phyloP scores from a whole-genome alignment of 2,329 filamentous ascomycete genomes.

The Zymoseptoria crescenta region DNA sequence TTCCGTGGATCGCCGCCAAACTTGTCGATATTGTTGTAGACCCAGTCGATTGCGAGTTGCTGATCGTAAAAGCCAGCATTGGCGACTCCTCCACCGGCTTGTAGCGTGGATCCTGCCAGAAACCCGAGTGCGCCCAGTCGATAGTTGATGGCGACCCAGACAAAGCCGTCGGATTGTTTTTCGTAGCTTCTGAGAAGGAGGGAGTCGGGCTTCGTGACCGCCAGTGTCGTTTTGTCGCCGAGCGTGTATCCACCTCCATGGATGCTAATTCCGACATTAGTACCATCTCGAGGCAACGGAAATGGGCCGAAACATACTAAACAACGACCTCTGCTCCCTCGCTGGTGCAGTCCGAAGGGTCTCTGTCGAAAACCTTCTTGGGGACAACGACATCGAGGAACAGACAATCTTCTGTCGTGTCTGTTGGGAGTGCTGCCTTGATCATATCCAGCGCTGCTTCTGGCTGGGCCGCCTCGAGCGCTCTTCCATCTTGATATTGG shows the following conservation, averaged over 20 bases:
- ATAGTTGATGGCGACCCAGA: conserved; percentile 44
- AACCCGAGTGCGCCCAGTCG: conserved; percentile 44
- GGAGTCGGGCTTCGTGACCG: conserved; percentile 1
- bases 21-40: conserved; percentile 33
- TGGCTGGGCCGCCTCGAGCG: conserved; percentile 18
- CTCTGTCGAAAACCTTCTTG: conserved; percentile 27
- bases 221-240: conserved; percentile 5
- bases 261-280: conserved; percentile 3
- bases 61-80: conserved; percentile 49
- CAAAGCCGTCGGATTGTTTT: conserved; percentile 32
- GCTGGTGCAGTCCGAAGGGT: conserved; percentile 20
- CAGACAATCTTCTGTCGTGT: conserved; percentile 33
- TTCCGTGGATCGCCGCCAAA: conserved; percentile 47
- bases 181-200: conserved; percentile 37
- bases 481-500: conserved; percentile 13
- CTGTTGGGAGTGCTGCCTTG: background rate
- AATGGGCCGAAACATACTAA: conserved; percentile 20
- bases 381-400: conserved; percentile 35
- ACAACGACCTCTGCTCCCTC: conserved; percentile 32
- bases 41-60: conserved; percentile 50
- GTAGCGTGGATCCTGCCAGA: conserved; percentile 39
- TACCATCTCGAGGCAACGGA: conserved; percentile 36
- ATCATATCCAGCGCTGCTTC: background rate
- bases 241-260: conserved; percentile 6
- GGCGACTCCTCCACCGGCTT: conserved; percentile 35